These are phyloP conservation scores for Sporothrix protearum DNA, from an alignment of 2,329 filamentous ascomycete species.

Conservation along the genomic window DNA sequence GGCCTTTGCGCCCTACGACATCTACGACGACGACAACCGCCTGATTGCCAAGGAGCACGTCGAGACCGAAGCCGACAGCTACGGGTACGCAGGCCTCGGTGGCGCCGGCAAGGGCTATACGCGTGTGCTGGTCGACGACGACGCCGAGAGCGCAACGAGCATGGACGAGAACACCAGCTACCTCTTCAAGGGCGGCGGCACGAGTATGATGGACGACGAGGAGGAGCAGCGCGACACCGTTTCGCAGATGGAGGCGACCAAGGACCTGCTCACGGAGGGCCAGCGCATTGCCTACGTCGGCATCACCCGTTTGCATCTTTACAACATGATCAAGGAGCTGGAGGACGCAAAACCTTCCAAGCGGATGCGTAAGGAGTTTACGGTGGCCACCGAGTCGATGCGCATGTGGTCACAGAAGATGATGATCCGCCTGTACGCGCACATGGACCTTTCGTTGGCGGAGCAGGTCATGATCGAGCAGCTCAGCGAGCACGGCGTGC, in stretches of 20 bases:
- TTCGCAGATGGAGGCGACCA: conserved; percentile 91
- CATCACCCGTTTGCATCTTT: conserved; percentile 75
- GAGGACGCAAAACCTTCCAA: conserved; percentile 57
- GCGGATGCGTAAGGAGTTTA: conserved; percentile 67
- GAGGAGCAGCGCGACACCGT: conserved; percentile 83
- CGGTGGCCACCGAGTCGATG: conserved; percentile 68
- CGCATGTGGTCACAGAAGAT: conserved; percentile 98
- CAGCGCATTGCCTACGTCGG: conserved; percentile 96
- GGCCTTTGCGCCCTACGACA: conserved; percentile 84
- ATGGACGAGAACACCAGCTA: conserved; percentile 98
- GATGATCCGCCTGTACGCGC: conserved; percentile 89
- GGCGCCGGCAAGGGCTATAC: conserved; percentile 95
- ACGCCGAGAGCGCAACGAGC: conserved; percentile 88
- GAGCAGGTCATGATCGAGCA: conserved; percentile 99
- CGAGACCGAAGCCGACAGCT: conserved; percentile 63
- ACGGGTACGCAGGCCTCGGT: conserved; percentile 72
- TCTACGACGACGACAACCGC: conserved; percentile 90
- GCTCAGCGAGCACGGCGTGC: conserved; percentile 84
- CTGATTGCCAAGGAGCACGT: conserved; percentile 77
- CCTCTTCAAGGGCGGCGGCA: conserved; percentile 66
- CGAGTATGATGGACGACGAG: conserved; percentile 61
- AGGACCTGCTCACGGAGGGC: conserved; percentile 89
- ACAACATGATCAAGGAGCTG: conserved; percentile 68
- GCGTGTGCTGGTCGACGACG: conserved; percentile 89
- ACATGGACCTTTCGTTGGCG: conserved; percentile 90